Evolutionary conservation across 2,329 filamentous ascomycete genomes (phyloP), one percentile per base, ranked within the genome.

Genomic region (Diaporthe amygdali): DNA sequence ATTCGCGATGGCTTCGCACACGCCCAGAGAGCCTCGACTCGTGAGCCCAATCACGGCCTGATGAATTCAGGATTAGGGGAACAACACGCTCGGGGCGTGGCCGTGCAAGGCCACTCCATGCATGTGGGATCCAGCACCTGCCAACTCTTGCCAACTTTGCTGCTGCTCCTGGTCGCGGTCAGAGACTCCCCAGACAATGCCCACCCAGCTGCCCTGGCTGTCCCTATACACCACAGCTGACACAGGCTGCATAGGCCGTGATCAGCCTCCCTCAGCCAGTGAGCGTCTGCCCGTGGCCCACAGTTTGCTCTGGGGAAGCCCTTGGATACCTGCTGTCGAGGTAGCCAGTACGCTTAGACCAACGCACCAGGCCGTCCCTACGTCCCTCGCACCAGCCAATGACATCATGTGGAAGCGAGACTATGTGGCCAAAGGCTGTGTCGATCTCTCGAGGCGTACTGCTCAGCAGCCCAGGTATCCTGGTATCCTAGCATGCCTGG

Each of bases 391-490:
- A 54, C 51, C 70, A 72, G 69, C 75, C 74, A 75, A 71, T 76
- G 75, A 76, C 75, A 76, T 76, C 74, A 76, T 76, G 74, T 55
- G 55, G 66, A 71, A 54, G 37, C 54, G 72, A 68, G 41, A 63
- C 71, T 61, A n/a, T 67, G 54, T 63, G 69, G 63, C 66, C 63
- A 39, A 59, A 44, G 46, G 64, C 55, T 46, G 41, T 69, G 72
- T 68, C 66, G 70, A 74, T 73, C 72, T 32, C n/a, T 67, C 69
- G 49, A 71, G 51, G 66, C 70, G 46, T 69, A 39, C 32, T 7
- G 30, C 30, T 55, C 55, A 49, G 56, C n/a, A n/a, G n/a, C n/a
- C n/a, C n/a, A n/a, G n/a, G n/a, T n/a, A n/a, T n/a, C n/a, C n/a
- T n/a, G n/a, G 52, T 41, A 64, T 64, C 59, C 59, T 37, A 30